Conservation (phyloP, 345 rosid genomes). For the Rhodomyrtus tomentosa region DNA sequence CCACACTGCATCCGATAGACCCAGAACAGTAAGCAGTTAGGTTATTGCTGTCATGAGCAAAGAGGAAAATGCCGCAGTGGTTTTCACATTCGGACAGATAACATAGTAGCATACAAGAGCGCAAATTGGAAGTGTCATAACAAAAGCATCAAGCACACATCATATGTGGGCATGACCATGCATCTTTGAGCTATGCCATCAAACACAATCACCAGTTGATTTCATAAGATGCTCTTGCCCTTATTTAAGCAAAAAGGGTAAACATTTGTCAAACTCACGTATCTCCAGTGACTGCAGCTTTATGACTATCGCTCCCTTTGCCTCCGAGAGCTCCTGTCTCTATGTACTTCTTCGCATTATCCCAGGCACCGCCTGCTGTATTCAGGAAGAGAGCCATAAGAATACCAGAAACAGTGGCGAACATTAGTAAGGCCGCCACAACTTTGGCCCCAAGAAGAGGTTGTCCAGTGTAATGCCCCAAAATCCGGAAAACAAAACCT, state of each 20-base stretch:
- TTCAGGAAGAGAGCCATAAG: slow-evolving; percentile 98
- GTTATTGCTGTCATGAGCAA: neutral
- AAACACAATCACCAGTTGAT: neutral
- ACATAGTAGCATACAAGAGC: neutral
- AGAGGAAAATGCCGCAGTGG: neutral
- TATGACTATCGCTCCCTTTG: slow-evolving; percentile 94
- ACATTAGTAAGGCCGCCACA: slow-evolving; percentile 90
- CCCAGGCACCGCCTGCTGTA: slow-evolving; percentile 99
- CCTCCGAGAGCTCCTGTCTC: slow-evolving; percentile 99
- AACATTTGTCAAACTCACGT: slow-evolving; percentile 53
- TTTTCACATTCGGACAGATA: neutral
- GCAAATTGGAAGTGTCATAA: neutral
- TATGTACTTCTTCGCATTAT: slow-evolving; percentile 90
- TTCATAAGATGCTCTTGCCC: neutral
- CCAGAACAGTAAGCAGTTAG: neutral
- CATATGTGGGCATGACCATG: neutral
- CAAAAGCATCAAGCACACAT: neutral
- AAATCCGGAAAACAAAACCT: slow-evolving; percentile 73
- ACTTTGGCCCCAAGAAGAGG: slow-evolving; percentile 95
- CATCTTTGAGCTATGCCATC: neutral
- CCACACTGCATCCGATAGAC: slow-evolving; percentile 56
- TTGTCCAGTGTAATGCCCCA: slow-evolving; percentile 86
- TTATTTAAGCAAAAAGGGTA: neutral
- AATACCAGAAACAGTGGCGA: slow-evolving; percentile 93
- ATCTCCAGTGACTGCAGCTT: slow-evolving; percentile 96